A percentile compares a stretch with the other conserved stretches of the same genome.
These are phyloP conservation scores for Eleusine coracana DNA, from an alignment of 176 grass and related monocot species.

Conservation along the genomic window DNA sequence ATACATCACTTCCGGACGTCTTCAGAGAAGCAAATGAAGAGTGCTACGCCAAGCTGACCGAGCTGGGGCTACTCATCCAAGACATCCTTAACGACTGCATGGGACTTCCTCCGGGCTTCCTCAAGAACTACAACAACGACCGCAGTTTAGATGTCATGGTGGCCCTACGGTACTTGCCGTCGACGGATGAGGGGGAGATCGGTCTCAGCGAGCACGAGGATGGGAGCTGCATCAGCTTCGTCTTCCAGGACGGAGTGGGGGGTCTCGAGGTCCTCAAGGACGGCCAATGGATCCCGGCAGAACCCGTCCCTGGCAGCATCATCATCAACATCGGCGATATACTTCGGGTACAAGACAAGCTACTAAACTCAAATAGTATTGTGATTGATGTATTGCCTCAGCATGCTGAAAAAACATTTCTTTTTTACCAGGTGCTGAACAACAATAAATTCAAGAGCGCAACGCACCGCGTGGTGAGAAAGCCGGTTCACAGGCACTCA, in stretches of 20 bases:
- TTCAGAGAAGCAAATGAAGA: constrained; percentile 41
- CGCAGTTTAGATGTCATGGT: constrained; percentile 48
- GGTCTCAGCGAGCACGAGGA: constrained; percentile 43
- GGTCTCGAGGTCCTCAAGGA: constrained; percentile 44
- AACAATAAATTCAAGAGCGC: constrained; percentile 34
- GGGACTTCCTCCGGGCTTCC: constrained; percentile 48
- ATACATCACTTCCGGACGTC: not conserved
- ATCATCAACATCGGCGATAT: too few species aligned
- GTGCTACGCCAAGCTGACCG: constrained; percentile 34
- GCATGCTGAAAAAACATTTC: too few species aligned
- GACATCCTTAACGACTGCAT: constrained; percentile 62
- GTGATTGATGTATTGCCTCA: too few species aligned
- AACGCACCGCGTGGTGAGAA: constrained; percentile 48
- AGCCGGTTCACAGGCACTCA: constrained; percentile 35
- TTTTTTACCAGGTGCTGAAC: constrained; percentile 34
- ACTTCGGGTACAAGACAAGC: too few species aligned
- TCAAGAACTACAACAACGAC: constrained; percentile 49
- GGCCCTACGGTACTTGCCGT: constrained; percentile 46
- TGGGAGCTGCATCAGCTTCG: constrained; percentile 33
- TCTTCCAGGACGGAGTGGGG: constrained; percentile 40
- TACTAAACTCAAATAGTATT: too few species aligned
- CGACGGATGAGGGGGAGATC: constrained; percentile 15
- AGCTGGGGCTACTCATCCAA: constrained; percentile 44
- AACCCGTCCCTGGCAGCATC: too few species aligned
- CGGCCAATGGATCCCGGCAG: not conserved